Percentiles rank a stretch among this genome's conserved stretches.
These are phyloP conservation scores for Hypomontagnella monticulosa DNA, from an alignment of 495 filamentous ascomycete species.

Conservation along the genomic window DNA sequence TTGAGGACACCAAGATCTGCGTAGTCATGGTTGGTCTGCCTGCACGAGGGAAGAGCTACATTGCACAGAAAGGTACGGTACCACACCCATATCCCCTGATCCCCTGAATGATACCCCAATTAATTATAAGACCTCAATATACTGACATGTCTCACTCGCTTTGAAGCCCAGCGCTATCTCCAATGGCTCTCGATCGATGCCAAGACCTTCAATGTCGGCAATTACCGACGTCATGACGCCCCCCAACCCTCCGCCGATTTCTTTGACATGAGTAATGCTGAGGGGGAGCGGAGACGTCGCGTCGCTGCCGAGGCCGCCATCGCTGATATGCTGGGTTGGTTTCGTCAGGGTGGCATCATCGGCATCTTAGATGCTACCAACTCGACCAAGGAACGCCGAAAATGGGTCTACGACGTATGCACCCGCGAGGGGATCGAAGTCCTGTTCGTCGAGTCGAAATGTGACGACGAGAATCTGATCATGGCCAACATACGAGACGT, in stretches of 20 bases:
- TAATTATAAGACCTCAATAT: constrained; percentile 5
- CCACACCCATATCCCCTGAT: constrained; percentile 5
- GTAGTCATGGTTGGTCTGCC: constrained; percentile 99
- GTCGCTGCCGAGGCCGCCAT: constrained; percentile 91
- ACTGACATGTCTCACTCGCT: constrained; percentile 31
- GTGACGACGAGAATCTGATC: constrained; percentile 92
- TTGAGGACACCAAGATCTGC: constrained; percentile 93
- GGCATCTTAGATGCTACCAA: constrained; percentile 97
- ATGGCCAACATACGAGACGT: constrained; percentile 98
- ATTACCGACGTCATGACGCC: constrained; percentile 86
- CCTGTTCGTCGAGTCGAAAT: constrained; percentile 94
- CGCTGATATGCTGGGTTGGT: constrained; percentile 92
- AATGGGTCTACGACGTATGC: constrained; percentile 88
- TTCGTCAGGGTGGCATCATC: constrained; percentile 78
- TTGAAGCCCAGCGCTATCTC: constrained; percentile 88
- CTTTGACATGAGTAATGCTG: constrained; percentile 86
- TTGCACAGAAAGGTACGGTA: constrained; percentile 87
- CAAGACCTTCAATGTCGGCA: constrained; percentile 95
- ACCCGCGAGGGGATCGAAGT: constrained; percentile 80
- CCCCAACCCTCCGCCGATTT: constrained; percentile 90
- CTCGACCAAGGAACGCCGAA: constrained; percentile 84
- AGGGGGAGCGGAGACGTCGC: constrained; percentile 87
- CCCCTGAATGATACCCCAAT: not conserved
- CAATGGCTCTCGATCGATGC: constrained; percentile 94
- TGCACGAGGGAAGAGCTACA: constrained; percentile 94